Evolutionary conservation across 345 rosid species (phyloP), one percentile per base, ranked within the genome.

Genomic region (Salix udensis): DNA sequence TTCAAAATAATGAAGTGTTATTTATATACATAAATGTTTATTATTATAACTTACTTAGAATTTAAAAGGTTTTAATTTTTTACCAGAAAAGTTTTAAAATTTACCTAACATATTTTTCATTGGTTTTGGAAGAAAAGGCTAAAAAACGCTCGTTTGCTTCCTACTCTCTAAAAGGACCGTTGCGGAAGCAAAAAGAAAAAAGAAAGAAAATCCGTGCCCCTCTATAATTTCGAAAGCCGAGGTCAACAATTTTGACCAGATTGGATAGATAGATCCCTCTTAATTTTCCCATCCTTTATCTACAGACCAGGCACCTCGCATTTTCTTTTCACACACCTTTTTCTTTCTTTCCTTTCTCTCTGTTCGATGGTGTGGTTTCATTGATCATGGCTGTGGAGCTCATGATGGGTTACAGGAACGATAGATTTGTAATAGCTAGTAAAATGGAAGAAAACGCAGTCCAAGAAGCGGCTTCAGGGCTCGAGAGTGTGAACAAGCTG

Each of bases 161-260:
- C 31, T 30, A 30, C 4, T 30, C 31, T 30, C 4, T 30, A 2
- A 34, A 40, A 40, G 44, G 44, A 40, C 44, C 44, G 44, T 40
- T 40, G 44, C 44, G 44, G 44, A 40, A 40, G 37, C 12, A 7
- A 40, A 30, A 53, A 21, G 18, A 10, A n/a, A 3, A 11, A n/a
- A 9, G 11, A 23, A 24, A 58, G 24, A 23, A 58, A 9, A 9
- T 10, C 23, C 4, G 28, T n/a, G 40, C 66, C 9, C 68, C 13
- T 15, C 19, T 13, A 5, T 11, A 40, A 11, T 68, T 40, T 68
- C 6, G 52, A 28, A 34, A 72, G 72, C 80, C 70, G 79, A 82
- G 76, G 84, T 10, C 72, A 68, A 80, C 75, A 75, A 50, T 80
- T 82, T 84, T 88, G 91, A 88, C 89, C 84, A 66, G 67, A 73